Conservation (phyloP, 129 eudicot species). For the Artemisia annua region DNA sequence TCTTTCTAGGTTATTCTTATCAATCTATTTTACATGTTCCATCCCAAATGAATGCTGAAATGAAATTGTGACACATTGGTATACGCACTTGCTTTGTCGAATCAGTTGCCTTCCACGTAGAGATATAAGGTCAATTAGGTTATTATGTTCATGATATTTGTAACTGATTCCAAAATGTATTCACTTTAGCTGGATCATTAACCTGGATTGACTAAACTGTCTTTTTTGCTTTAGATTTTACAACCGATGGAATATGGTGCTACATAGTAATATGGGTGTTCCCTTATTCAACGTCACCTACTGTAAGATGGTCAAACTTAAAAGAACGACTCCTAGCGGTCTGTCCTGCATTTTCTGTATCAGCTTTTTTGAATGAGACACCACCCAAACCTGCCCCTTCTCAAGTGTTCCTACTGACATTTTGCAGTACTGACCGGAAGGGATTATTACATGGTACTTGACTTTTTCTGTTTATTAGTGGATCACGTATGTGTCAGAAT, state of each 20-base stretch:
- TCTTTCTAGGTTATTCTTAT: background rate
- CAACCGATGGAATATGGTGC: constrained; percentile 95
- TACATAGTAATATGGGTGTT: constrained; percentile 76
- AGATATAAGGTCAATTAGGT: background rate
- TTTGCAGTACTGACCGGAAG: constrained; percentile 58
- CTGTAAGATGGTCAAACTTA: constrained; percentile 64
- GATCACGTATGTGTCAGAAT: constrained; percentile 6
- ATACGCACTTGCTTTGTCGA: background rate
- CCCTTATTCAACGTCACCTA: constrained; percentile 50
- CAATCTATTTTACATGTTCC: background rate
- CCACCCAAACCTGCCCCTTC: constrained; percentile 44
- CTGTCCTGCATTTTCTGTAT: constrained; percentile 59
- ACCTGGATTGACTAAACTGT: constrained; percentile 5
- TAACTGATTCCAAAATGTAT: background rate
- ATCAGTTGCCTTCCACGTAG: background rate
- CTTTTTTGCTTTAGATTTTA: constrained; percentile 48
- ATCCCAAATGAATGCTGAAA: background rate
- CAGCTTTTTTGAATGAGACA: constrained; percentile 53
- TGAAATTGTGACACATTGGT: background rate
- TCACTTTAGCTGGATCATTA: constrained; percentile 3
- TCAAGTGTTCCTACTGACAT: constrained; percentile 52
- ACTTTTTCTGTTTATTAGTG: background rate
- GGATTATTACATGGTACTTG: constrained; percentile 64
- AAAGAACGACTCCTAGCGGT: constrained; percentile 69
- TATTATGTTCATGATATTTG: background rate